Conservation (phyloP, 192 early-diverging fungal species). For the Entomortierella parvispora region DNA sequence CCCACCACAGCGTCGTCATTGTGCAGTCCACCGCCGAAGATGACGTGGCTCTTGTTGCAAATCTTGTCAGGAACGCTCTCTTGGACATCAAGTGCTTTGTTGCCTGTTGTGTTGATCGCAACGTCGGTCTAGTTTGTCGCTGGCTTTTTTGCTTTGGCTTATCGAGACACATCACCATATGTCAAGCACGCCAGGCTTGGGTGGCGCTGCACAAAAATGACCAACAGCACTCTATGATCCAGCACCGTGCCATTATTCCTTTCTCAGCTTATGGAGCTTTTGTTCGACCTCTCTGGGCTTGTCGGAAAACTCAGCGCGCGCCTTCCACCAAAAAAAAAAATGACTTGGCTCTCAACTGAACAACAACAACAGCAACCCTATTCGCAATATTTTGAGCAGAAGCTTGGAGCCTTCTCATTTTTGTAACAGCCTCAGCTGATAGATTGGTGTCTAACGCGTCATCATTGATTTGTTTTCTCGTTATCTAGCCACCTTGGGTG, state of each 20-base stretch:
- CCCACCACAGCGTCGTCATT: not conserved
- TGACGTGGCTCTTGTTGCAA: conserved; percentile 3
- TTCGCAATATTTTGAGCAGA: not conserved
- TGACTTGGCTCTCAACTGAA: not conserved
- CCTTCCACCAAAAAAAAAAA: not conserved
- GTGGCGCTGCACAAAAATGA: no score
- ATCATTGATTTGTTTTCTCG: conserved; percentile 2
- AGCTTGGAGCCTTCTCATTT: no score
- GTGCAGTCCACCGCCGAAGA: no score
- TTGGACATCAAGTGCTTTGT: no score
- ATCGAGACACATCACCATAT: no score
- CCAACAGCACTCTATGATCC: no score
- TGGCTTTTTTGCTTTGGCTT: no score
- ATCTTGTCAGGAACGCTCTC: no score
- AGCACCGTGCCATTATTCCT: conserved; percentile 2
- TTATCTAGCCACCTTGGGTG: conserved; percentile 93
- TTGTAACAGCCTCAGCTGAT: not conserved
- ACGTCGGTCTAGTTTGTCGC: no score
- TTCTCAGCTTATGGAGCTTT: not conserved
- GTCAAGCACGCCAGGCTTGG: no score
- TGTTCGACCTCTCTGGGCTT: no score
- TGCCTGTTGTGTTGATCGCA: no score
- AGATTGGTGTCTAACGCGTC: conserved; percentile 8
- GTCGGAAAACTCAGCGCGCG: not conserved
- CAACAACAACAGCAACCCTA: not conserved